Evolutionary conservation across 2,329 filamentous ascomycete species (phyloP), one percentile per base, ranked within the genome.

Genomic region (Aspergillus pseudoterreus): DNA sequence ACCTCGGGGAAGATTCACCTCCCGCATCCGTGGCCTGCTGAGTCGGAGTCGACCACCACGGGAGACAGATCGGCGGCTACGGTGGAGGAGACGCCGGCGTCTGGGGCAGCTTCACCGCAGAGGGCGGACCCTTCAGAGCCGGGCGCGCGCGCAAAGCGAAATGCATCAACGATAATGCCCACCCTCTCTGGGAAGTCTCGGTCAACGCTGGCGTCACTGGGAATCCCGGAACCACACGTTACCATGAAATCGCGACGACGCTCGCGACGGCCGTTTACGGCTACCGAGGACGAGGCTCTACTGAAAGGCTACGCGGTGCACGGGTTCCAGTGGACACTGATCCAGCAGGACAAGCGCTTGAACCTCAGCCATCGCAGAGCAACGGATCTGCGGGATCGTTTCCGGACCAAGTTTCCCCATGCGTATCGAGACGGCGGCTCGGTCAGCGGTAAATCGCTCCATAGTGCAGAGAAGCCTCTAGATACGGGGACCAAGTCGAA

Each of bases 301-400:
- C 67, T 84, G 1, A 76, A 75, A 58, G 83, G 83, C 4, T 84
- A 83, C 54, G 71, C 76, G 19, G 78, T 79, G 44, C 75, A 85
- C 56, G 82, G 82, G 3, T 78, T 82, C 45, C 73, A 78, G 39
- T 86, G 83, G 83, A 81, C 80, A 10, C 64, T 73, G 6, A 86
- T 86, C 47, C 75, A 77, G 53, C 75, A 81, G 51, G 82, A 85
- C 53, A 67, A 69, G 12, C 71, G 75, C 5, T 65, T 85, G 3
- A 74, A 76, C 11, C 74, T 85, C 42, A 62, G 65, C 9, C 71
- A 77, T 56, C 75, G 82, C 39, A 76, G 77, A 42, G 73, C 80
- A 14, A 83, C 81, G 2, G 83, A 86, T 59, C 62, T 86, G 12
- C 75, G 83, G 30, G 83, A 86, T 63, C 78, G 82, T 4, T 83